Evolutionary conservation across 176 grass and related monocot genomes (phyloP).

Genomic region (Alloteropsis semialata): DNA sequence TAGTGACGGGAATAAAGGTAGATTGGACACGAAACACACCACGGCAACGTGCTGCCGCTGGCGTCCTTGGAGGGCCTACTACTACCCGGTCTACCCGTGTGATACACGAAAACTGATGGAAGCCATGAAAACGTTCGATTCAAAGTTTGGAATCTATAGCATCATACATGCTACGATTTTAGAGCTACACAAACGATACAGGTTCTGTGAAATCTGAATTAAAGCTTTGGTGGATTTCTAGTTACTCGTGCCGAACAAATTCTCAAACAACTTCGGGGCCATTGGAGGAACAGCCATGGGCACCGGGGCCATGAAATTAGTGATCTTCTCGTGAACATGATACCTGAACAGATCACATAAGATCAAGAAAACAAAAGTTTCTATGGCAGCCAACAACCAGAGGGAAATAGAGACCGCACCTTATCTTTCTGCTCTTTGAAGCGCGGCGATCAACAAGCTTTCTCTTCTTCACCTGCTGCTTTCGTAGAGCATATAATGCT

Average conservation of each 20-base stretch:
- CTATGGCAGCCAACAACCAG: too few relatives aligned
- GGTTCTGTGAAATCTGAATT: not conserved
- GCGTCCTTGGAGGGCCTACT: too few relatives aligned
- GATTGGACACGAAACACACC: not conserved
- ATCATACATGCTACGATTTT: not conserved
- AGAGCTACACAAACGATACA: not conserved
- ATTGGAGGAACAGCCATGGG: constrained; percentile 63
- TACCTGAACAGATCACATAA: constrained; percentile 64
- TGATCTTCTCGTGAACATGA: constrained; percentile 80
- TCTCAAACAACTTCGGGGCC: constrained; percentile 75
- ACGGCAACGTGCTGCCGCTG: not conserved
- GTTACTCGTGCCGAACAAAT: constrained; percentile 65
- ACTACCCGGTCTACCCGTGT: too few relatives aligned
- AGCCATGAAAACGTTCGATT: too few relatives aligned
- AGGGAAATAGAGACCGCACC: constrained; percentile 20
- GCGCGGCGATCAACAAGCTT: constrained; percentile 80
- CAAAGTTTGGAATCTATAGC: not conserved
- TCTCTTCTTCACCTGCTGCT: constrained; percentile 80
- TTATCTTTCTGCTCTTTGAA: constrained; percentile 95
- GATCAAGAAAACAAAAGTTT: not conserved
- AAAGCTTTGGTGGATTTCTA: not conserved
- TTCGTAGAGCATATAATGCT: constrained; percentile 64
- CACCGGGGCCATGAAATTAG: constrained; percentile 81
- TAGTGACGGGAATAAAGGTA: not conserved
- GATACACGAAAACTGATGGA: too few relatives aligned